phyloP scores from a whole-genome alignment of 768 basidiomycete genomes.

The Mycena belliarum region DNA sequence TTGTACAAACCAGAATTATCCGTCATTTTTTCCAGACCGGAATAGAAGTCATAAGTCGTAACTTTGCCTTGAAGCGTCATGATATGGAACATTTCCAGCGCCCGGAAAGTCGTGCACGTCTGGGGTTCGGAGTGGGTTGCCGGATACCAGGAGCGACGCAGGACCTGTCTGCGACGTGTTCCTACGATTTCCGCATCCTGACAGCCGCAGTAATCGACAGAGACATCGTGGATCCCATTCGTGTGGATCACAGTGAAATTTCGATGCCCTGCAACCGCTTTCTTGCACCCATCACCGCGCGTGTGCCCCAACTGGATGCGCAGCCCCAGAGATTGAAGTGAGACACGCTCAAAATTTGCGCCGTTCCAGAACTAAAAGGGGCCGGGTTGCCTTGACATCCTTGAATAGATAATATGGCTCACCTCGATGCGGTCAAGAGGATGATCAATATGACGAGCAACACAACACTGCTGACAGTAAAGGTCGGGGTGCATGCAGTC shows the following conservation, averaged over 20 bases:
- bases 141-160: neutral
- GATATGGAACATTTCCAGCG: neutral
- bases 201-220: neutral
- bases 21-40: neutral
- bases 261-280: neutral
- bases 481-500: neutral
- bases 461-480: neutral
- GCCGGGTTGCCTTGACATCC: no score
- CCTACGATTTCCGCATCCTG: neutral
- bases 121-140: neutral
- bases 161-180: neutral
- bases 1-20: neutral
- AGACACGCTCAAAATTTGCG: neutral
- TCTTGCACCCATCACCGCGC: neutral
- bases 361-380: neutral
- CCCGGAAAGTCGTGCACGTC: neutral
- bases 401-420: no score
- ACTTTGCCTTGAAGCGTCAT: constrained; percentile 3
- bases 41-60: constrained; percentile 6
- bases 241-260: neutral
- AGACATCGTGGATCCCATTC: neutral
- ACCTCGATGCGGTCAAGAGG: neutral
- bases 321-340: neutral
- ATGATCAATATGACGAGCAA: neutral
- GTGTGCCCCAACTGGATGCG: neutral